phyloP scores from a whole-genome alignment of 306 rosid genomes.

The Citrullus mucosospermus region DNA sequence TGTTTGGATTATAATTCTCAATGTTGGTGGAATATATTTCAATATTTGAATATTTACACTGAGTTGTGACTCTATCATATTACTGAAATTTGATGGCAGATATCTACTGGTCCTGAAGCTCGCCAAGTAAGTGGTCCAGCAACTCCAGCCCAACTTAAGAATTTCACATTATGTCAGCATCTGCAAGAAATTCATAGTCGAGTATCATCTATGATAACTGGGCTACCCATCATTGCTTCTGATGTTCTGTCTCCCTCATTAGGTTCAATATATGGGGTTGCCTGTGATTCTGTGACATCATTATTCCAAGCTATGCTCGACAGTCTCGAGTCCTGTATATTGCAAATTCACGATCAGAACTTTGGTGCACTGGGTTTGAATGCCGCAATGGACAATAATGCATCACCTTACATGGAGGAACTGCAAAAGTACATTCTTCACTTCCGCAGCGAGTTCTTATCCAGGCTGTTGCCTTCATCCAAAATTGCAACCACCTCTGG shows the following conservation, averaged over 20 bases:
- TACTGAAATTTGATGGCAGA: conserved; percentile 34
- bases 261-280: conserved; percentile 86
- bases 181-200: conserved; percentile 80
- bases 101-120: conserved; percentile 94
- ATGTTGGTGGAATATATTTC: conserved; percentile 1
- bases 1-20: background rate
- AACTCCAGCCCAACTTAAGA: conserved; percentile 84
- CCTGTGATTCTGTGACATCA: conserved; percentile 82
- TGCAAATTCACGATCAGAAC: conserved; percentile 88
- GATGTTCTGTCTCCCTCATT: conserved; percentile 86
- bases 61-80: background rate
- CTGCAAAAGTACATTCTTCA: conserved; percentile 83
- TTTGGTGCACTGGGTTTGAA: conserved; percentile 75
- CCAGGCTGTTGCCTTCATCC: conserved; percentile 61
- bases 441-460: conserved; percentile 81
- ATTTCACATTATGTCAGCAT: conserved; percentile 77
- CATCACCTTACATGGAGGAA: conserved; percentile 98
- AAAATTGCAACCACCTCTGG: conserved; percentile 27
- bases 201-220: conserved; percentile 50
- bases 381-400: conserved; percentile 90
- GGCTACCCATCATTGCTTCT: conserved; percentile 75
- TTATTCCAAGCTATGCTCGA: conserved; percentile 95
- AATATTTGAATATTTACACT: background rate
- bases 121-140: conserved; percentile 91
- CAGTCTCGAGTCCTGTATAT: conserved; percentile 83